A percentile compares a stretch with the other conserved stretches of the same genome.
phyloP scores from a whole-genome alignment of 2,329 filamentous ascomycete species.

The Alternaria arbusti region DNA sequence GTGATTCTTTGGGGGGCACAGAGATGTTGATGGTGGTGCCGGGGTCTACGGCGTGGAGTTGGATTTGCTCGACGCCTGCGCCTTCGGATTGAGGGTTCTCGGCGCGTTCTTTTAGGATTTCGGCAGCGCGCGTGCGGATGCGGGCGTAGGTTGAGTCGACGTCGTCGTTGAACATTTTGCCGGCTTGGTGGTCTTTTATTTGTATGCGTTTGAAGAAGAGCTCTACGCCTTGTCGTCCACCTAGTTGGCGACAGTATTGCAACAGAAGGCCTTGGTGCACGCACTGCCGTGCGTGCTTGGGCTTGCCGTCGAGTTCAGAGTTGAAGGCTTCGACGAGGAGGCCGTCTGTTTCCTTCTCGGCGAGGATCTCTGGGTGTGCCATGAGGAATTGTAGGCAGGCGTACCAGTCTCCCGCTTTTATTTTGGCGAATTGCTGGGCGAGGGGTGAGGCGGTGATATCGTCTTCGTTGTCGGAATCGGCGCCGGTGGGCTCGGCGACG shows the following conservation, averaged over 20 bases:
- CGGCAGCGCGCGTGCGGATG: conserved; percentile 77
- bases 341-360: conserved; percentile 87
- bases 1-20: conserved; percentile 69
- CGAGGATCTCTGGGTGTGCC: conserved; percentile 77
- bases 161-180: conserved; percentile 90
- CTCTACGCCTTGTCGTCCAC: conserved; percentile 84
- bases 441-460: conserved; percentile 77
- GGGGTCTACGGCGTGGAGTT: conserved; percentile 94
- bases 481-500: conserved; percentile 38
- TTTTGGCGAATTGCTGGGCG: conserved; percentile 81
- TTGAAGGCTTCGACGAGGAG: conserved; percentile 92
- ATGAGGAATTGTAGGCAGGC: conserved; percentile 77
- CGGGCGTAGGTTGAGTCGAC: conserved; percentile 85
- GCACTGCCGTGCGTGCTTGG: conserved; percentile 80
- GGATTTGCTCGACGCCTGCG: conserved; percentile 89
- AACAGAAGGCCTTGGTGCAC: conserved; percentile 92
- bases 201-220: conserved; percentile 97
- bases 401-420: conserved; percentile 76
- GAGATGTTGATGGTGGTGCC: conserved; percentile 89
- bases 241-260: conserved; percentile 92
- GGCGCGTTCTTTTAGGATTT: conserved; percentile 69
- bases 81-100: conserved; percentile 55
- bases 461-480: conserved; percentile 61
- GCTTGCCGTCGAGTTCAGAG: conserved; percentile 75
- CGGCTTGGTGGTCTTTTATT: conserved; percentile 85